Evolutionary conservation across 129 eudicot species (phyloP).

Genomic region (Pseudognaphalium luteoalbum): DNA sequence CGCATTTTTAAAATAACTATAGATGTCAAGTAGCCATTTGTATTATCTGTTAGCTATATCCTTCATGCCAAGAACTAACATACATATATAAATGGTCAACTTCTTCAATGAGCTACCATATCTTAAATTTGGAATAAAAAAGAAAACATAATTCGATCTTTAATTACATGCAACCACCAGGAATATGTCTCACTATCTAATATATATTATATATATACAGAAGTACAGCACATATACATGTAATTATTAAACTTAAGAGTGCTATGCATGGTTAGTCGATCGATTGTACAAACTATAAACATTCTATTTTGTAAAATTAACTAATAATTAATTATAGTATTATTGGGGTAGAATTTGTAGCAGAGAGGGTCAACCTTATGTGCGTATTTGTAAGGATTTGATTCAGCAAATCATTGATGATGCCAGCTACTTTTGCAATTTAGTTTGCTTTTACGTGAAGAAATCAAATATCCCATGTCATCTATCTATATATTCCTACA

Average conservation of each 20-base stretch:
- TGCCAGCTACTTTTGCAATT: constrained; percentile 37
- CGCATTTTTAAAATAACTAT: neutral
- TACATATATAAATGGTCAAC: constrained; percentile 17
- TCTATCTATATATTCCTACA: constrained; percentile 1
- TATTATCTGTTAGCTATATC: constrained; percentile 8
- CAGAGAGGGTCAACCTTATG: constrained; percentile 29
- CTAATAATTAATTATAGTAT: neutral
- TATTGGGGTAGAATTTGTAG: neutral
- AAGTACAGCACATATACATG: neutral
- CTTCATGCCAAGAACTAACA: constrained; percentile 31
- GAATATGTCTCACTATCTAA: neutral
- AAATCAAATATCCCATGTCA: constrained; percentile 37
- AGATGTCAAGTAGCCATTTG: neutral
- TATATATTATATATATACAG: neutral
- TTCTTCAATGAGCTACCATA: constrained; percentile 23
- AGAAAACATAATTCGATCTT: neutral
- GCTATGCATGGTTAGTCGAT: constrained; percentile 24
- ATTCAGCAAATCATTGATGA: constrained; percentile 32
- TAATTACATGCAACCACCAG: constrained; percentile 20
- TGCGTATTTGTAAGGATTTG: constrained; percentile 33
- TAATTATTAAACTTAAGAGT: neutral
- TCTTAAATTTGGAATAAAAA: constrained; percentile 4
- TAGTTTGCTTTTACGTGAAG: constrained; percentile 42
- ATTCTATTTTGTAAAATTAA: neutral
- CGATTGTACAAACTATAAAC: constrained; percentile 1